Conservation (phyloP, 352 stramenopile genomes). For the Globisporangium parvum region DNA sequence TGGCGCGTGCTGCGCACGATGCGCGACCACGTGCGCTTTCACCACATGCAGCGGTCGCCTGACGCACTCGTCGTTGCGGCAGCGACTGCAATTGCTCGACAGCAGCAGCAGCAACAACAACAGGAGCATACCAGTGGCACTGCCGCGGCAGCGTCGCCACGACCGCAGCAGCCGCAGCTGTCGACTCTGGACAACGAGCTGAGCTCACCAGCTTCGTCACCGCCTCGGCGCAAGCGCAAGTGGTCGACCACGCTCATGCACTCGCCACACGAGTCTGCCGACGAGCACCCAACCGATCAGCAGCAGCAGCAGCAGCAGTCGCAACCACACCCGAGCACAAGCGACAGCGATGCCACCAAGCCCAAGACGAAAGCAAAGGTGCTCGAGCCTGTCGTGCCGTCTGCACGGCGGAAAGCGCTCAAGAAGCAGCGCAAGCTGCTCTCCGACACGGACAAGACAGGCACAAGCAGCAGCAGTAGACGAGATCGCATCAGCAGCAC, state of each 20-base stretch:
- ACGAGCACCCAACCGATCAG: conserved; percentile 3
- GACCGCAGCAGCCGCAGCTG: neutral
- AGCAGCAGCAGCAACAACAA: neutral
- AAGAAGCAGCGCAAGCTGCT: conserved; percentile 28
- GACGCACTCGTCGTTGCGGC: neutral
- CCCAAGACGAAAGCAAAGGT: conserved; percentile 25
- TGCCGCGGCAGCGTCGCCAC: neutral
- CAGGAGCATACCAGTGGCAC: conserved; percentile 1
- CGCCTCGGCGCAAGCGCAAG: conserved; percentile 47
- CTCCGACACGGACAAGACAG: conserved; percentile 11
- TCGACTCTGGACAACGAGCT: neutral
- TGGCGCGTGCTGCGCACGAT: conserved; percentile 63
- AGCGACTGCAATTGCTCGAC: neutral
- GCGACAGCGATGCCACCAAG: neutral
- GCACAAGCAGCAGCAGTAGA: neutral
- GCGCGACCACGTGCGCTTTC: conserved; percentile 47
- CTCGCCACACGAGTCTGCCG: conserved; percentile 7
- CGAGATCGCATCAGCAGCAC: neutral
- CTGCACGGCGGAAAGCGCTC: conserved; percentile 38
- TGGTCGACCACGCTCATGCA: conserved; percentile 62
- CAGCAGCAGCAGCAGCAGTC: conserved; percentile 2
- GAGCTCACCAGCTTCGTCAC: conserved; percentile 10
- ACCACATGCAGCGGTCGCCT: conserved; percentile 43
- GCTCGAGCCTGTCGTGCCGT: conserved; percentile 37
- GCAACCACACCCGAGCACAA: neutral